Evolutionary conservation across 2,329 filamentous ascomycete genomes (phyloP).

Genomic region (Fusarium setosum): DNA sequence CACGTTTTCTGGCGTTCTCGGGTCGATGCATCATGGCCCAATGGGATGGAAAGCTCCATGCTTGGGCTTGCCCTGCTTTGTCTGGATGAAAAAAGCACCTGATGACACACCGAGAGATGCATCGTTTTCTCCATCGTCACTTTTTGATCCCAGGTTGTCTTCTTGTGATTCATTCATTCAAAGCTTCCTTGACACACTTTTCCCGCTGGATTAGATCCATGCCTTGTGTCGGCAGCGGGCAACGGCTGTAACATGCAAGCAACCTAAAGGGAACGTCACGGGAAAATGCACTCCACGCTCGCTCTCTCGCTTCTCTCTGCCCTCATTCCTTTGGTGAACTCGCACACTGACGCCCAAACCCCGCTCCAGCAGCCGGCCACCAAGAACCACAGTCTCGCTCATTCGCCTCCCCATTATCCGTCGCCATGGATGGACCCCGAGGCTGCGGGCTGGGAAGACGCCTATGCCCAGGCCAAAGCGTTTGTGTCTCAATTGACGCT

Average conservation of each 20-base stretch:
- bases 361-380: constrained; percentile 5
- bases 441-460: constrained; percentile 78
- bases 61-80: not conserved
- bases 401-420: constrained; percentile 77
- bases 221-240: not conserved
- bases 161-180: not conserved
- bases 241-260: not conserved
- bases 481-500: constrained; percentile 89
- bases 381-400: constrained; percentile 42
- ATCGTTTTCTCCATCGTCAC: not conserved
- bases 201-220: not conserved
- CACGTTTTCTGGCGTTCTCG: not conserved
- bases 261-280: constrained; percentile 1
- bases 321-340: constrained; percentile 12
- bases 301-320: constrained; percentile 12
- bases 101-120: not conserved
- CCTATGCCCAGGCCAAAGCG: constrained; percentile 78
- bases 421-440: constrained; percentile 86
- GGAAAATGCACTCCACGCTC: constrained; percentile 28
- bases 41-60: not conserved
- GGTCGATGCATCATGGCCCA: no score
- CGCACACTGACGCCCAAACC: constrained; percentile 37
- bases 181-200: not conserved
- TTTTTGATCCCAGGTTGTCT: not conserved
- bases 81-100: not conserved